Evolutionary conservation across 2,329 filamentous ascomycete species (phyloP), one percentile per base, ranked within the genome.

Genomic region (Diaporthe batatas): DNA sequence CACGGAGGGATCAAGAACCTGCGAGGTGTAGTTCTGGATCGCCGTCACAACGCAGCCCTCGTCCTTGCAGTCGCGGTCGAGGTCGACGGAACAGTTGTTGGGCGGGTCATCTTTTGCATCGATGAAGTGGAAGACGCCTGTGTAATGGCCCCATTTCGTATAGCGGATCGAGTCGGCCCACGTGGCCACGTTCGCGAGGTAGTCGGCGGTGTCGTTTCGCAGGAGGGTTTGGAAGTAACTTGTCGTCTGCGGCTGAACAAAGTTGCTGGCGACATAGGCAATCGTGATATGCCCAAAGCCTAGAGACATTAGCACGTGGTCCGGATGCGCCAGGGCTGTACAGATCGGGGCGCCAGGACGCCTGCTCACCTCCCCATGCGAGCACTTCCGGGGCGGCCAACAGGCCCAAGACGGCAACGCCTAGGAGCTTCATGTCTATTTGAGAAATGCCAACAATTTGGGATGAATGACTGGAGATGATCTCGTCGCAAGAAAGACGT

Each of bases 81-180:
- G 86, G 76, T 89, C 85, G 75, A 92, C 86, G 73, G 84, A 85
- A 82, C 91, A 92, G 58, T 81, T 83, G 21, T 78, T 77, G 0
- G 91, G 91, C 71, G 91, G 91, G 76, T 82, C 80, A 81, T 93
- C 91, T 77, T 91, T 86, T 73, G 91, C 90, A 79, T 92, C 91
- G 81, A 93, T 92, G 82, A 90, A 93, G 84, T 93, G 91, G 80
- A 91, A 91, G 44, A 86, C 86, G 75, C 85, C 88, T 11, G 88
- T 90, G 80, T 90, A 92, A 49, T 85, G 84, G 18, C 89, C 90
- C 83, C 88, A 91, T 79, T 86, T 85, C 10, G 89, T 91, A 82
- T 92, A 92, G 32, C 90, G 86, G 79, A 91, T 86, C 51, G 86
- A 90, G 82, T 93, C 91, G 39, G 91, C 91, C 91, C 91, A 93